Conservation (phyloP, 345 rosid species). For the Firmiana major region DNA sequence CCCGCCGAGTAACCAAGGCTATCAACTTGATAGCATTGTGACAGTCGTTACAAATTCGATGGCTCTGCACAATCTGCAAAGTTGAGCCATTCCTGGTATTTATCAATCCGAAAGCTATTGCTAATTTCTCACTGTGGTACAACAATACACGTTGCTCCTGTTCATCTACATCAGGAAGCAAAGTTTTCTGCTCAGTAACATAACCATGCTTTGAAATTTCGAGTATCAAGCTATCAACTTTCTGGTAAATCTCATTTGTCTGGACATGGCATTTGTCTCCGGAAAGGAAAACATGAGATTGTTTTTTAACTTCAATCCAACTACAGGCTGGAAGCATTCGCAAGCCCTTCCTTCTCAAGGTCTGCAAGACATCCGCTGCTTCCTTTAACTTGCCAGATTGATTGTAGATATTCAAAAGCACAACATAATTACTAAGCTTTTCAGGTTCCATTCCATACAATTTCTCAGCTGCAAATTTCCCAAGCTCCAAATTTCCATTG, state of each 20-base stretch:
- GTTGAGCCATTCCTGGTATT: slow-evolving; percentile 48
- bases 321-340: slow-evolving; percentile 71
- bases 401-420: slow-evolving; percentile 72
- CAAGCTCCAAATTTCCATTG: slow-evolving; percentile 68
- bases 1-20: slow-evolving; percentile 46
- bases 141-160: slow-evolving; percentile 32
- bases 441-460: slow-evolving; percentile 78
- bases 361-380: slow-evolving; percentile 61
- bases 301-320: slow-evolving; percentile 69
- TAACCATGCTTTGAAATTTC: slow-evolving; percentile 60
- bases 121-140: slow-evolving; percentile 82
- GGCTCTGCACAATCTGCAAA: slow-evolving; percentile 77
- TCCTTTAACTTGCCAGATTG: slow-evolving; percentile 61
- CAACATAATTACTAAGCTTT: slow-evolving; percentile 72
- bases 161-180: slow-evolving; percentile 81
- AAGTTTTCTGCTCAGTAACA: slow-evolving; percentile 32
- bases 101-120: slow-evolving; percentile 73
- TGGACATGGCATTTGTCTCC: slow-evolving; percentile 59
- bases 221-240: slow-evolving; percentile 57
- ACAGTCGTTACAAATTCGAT: slow-evolving; percentile 73
- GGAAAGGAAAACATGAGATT: slow-evolving; percentile 50
- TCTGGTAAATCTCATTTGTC: slow-evolving; percentile 50
- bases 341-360: slow-evolving; percentile 67
- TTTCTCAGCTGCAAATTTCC: slow-evolving; percentile 74
- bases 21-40: slow-evolving; percentile 70